phyloP scores from a whole-genome alignment of 495 filamentous ascomycete genomes.

The Penicillium arizonense region DNA sequence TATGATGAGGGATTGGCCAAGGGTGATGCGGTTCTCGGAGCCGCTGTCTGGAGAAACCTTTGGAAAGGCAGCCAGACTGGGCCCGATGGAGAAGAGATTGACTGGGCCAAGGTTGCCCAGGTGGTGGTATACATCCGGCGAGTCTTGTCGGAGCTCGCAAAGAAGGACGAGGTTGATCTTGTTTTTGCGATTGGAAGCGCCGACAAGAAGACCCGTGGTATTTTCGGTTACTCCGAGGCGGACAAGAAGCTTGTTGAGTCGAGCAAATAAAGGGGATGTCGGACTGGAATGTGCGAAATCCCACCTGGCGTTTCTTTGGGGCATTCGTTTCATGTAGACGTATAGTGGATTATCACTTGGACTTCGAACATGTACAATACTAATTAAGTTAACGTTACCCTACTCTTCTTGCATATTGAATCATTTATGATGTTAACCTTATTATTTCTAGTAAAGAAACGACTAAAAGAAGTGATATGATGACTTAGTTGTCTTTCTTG shows the following conservation, averaged over 20 bases:
- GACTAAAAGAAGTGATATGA: neutral
- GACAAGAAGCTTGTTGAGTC: conserved; percentile 36
- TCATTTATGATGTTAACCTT: neutral
- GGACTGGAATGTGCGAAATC: neutral
- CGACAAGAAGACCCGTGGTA: conserved; percentile 17
- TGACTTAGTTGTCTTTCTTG: conserved; percentile 26
- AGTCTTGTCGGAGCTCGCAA: conserved; percentile 60
- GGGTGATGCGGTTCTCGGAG: conserved; percentile 80
- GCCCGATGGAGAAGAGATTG: conserved; percentile 54
- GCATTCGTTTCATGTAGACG: neutral
- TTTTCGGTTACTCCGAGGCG: conserved; percentile 35
- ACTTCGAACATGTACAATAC: conserved; percentile 23
- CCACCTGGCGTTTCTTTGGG: neutral
- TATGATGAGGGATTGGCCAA: conserved; percentile 86
- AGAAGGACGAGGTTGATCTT: conserved; percentile 58
- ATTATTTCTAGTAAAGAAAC: neutral
- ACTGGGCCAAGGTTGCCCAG: conserved; percentile 66
- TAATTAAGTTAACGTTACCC: too few species aligned
- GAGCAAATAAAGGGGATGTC: conserved; percentile 16
- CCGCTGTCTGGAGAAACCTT: conserved; percentile 91
- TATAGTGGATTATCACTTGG: conserved; percentile 1
- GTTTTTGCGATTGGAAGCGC: conserved; percentile 31
- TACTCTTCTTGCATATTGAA: conserved; percentile 4
- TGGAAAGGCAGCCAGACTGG: conserved; percentile 62
- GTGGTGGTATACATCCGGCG: conserved; percentile 79